Percentiles rank a stretch among this genome's conserved stretches.
phyloP scores from a whole-genome alignment of 345 rosid genomes.

The Cardiospermum halicacabum region DNA sequence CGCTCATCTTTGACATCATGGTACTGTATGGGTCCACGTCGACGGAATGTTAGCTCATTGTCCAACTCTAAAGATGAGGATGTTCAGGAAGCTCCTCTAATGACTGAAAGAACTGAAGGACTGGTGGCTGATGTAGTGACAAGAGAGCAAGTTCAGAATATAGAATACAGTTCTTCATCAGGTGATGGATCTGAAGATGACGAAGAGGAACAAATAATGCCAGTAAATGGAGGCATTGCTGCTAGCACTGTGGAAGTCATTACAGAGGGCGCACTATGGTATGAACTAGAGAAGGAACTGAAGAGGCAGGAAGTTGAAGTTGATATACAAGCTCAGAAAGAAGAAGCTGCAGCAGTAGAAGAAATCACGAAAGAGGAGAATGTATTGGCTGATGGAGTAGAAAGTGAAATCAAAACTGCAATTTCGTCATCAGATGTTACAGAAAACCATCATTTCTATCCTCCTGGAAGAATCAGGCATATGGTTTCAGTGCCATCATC shows the following conservation, averaged over 20 bases:
- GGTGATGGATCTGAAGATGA: constrained; percentile 47
- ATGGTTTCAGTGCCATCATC: constrained; percentile 45
- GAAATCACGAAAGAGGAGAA: constrained; percentile 77
- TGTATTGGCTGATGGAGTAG: constrained; percentile 35
- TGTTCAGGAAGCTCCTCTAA: constrained; percentile 40
- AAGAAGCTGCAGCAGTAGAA: constrained; percentile 72
- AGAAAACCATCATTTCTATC: constrained; percentile 72
- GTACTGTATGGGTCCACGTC: constrained; percentile 94
- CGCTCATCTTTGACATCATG: constrained; percentile 76
- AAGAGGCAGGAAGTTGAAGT: constrained; percentile 57
- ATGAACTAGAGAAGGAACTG: constrained; percentile 80
- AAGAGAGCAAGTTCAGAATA: constrained; percentile 24
- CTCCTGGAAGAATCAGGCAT: constrained; percentile 87
- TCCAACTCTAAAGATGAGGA: constrained; percentile 41
- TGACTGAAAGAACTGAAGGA: constrained; percentile 40
- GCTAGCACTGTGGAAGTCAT: constrained; percentile 45
- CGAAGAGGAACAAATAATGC: constrained; percentile 65
- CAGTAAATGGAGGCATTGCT: constrained; percentile 29
- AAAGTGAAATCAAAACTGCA: constrained; percentile 34
- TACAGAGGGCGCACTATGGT: constrained; percentile 78
- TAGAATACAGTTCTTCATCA: constrained; percentile 29
- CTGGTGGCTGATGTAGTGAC: constrained; percentile 28
- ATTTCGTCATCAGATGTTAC: constrained; percentile 36
- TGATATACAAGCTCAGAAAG: constrained; percentile 50
- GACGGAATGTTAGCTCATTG: constrained; percentile 45